A percentile compares a stretch with the other conserved stretches of the same genome.
These are phyloP conservation scores for Neckera pumila DNA, from an alignment of 225 moss, liverwort and hornwort species.

Conservation along the genomic window DNA sequence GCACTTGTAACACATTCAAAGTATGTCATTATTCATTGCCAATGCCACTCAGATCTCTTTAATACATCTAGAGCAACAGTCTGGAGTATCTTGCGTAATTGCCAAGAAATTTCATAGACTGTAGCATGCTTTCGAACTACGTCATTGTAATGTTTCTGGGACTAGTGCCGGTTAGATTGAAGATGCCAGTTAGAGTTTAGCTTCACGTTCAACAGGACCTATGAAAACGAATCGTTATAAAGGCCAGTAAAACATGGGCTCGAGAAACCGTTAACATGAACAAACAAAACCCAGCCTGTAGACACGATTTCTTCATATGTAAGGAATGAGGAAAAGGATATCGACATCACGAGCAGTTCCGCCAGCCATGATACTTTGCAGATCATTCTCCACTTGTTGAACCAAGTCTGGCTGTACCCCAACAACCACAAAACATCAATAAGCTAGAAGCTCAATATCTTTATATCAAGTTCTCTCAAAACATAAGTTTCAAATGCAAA, in stretches of 20 bases:
- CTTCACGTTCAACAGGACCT: not conserved
- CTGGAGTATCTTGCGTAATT: not conserved
- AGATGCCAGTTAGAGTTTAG: not conserved
- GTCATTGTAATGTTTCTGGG: not conserved
- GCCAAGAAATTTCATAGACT: not conserved
- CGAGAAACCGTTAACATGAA: not conserved
- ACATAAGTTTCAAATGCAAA: not conserved
- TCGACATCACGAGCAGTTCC: slow-evolving; percentile 97
- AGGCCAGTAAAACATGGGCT: not conserved
- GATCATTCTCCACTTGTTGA: slow-evolving; percentile 92
- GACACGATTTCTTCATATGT: not conserved
- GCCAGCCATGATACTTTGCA: slow-evolving; percentile 89
- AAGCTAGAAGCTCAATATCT: not conserved
- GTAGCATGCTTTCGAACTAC: not conserved
- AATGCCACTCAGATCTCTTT: not conserved
- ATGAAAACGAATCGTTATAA: not conserved
- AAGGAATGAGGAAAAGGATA: slow-evolving; percentile 55
- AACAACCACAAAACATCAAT: not conserved
- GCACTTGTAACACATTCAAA: not conserved
- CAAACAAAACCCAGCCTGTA: not conserved
- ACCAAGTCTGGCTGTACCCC: slow-evolving; percentile 80
- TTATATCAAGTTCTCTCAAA: not conserved
- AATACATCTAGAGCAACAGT: not conserved
- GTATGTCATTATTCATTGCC: not conserved
- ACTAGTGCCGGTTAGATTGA: not conserved